Percentiles rank a stretch among this genome's conserved stretches.
phyloP scores from a whole-genome alignment of 2,329 filamentous ascomycete genomes.

The Chaetomium sp. region DNA sequence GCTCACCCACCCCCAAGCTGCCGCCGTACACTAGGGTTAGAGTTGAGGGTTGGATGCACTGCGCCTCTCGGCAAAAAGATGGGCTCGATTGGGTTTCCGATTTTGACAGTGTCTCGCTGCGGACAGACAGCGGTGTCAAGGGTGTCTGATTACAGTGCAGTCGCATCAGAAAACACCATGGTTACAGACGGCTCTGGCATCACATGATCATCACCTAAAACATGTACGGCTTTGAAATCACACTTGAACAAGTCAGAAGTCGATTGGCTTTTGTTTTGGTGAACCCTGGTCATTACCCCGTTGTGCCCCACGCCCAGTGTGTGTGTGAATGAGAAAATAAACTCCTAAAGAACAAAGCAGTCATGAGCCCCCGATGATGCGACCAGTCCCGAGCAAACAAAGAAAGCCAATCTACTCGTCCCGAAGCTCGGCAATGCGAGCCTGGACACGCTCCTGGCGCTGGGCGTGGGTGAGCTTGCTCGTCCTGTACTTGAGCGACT shows the following conservation, averaged over 20 bases:
- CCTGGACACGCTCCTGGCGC: slow-evolving; percentile 77
- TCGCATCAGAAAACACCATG: background rate
- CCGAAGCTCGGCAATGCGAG: slow-evolving; percentile 80
- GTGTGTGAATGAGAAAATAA: slow-evolving; percentile 15
- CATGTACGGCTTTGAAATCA: too few relatives aligned
- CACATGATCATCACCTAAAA: background rate
- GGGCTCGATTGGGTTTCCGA: too few relatives aligned
- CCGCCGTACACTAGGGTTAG: too few relatives aligned
- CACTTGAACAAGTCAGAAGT: slow-evolving; percentile 12
- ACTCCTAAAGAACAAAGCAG: slow-evolving; percentile 24
- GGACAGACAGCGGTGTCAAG: too few relatives aligned
- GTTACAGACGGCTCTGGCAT: slow-evolving; percentile 4
- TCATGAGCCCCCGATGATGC: slow-evolving; percentile 19
- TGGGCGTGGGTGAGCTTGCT: slow-evolving; percentile 75
- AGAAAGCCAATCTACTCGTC: slow-evolving; percentile 33
- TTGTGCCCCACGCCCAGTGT: slow-evolving; percentile 11
- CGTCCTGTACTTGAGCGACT: slow-evolving; percentile 83
- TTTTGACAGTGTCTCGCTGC: too few relatives aligned
- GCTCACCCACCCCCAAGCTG: too few relatives aligned
- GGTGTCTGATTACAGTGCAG: too few relatives aligned
- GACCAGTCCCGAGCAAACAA: slow-evolving; percentile 17
- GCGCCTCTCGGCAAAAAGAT: background rate
- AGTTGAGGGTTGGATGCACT: background rate
- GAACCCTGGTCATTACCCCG: slow-evolving; percentile 23
- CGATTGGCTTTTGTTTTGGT: slow-evolving; percentile 24